A percentile compares a stretch with the other conserved stretches of the same genome.
Evolutionary conservation across 78 protist genomes (phyloP).

Genomic region (Creolimax fragrantissima): DNA sequence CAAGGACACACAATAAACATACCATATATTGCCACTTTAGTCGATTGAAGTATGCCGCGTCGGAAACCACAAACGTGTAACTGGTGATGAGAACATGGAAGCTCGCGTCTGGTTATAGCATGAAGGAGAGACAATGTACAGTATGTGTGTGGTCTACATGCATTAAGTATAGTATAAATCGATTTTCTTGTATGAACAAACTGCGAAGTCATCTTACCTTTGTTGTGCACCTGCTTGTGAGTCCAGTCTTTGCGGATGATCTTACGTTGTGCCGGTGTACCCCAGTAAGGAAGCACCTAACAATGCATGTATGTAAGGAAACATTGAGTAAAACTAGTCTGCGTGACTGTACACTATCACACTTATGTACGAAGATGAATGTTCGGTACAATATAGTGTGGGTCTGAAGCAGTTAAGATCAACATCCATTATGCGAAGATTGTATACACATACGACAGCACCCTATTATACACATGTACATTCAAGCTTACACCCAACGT

Average conservation of each 20-base stretch:
- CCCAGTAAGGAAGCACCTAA: slow-evolving; percentile 46
- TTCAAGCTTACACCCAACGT: no score
- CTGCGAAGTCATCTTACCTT: no score
- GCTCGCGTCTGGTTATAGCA: slow-evolving; percentile 36
- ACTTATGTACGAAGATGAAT: background rate
- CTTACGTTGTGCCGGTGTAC: slow-evolving; percentile 10
- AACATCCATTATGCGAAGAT: background rate
- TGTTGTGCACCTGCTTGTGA: background rate
- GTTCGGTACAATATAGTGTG: background rate
- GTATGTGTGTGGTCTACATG: no score
- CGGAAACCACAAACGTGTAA: slow-evolving; percentile 53
- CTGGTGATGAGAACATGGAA: slow-evolving; percentile 75
- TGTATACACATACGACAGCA: no score
- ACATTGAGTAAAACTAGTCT: background rate
- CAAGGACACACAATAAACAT: no score
- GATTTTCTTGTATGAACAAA: no score
- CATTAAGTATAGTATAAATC: no score
- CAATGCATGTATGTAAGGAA: no score
- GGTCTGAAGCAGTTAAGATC: background rate
- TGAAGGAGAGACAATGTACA: no score
- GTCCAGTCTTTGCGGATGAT: slow-evolving; percentile 18
- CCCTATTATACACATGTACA: no score
- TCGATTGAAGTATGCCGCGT: slow-evolving; percentile 61
- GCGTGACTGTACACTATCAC: background rate
- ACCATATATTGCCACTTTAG: slow-evolving; percentile 77